Evolutionary conservation across 176 grass and related monocot genomes (phyloP).

Genomic region (Neostapfia colusana): DNA sequence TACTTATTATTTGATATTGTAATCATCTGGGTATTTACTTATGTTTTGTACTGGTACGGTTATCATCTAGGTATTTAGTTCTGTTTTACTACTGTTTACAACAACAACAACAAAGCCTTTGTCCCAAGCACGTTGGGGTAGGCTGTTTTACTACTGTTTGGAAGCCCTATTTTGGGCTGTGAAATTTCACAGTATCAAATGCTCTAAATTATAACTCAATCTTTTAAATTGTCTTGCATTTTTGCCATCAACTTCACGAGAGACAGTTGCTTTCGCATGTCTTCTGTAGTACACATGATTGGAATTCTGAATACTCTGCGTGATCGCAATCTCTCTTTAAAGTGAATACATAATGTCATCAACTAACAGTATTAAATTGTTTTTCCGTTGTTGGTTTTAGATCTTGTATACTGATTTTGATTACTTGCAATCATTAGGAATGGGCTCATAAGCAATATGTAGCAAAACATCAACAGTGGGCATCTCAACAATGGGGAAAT

Average conservation of each 20-base stretch:
- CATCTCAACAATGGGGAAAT: slow-evolving; percentile 98
- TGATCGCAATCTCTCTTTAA: background rate
- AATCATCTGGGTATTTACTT: slow-evolving; percentile 11
- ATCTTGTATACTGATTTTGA: background rate
- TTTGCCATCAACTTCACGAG: background rate
- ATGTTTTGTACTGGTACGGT: slow-evolving; percentile 9
- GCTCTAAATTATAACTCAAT: background rate
- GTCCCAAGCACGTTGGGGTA: too few species aligned
- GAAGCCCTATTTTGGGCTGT: slow-evolving; percentile 1
- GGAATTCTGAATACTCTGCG: background rate
- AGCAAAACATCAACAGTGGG: slow-evolving; percentile 97
- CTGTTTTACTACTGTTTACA: too few species aligned
- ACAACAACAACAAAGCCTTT: too few species aligned
- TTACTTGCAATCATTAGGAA: slow-evolving; percentile 52
- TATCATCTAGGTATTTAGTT: slow-evolving; percentile 7
- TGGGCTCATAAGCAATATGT: slow-evolving; percentile 95
- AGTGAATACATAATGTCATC: background rate
- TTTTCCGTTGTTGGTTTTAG: background rate
- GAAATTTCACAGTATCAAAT: slow-evolving; percentile 7
- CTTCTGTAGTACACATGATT: background rate
- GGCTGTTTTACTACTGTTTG: slow-evolving; percentile 3
- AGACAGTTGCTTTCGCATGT: slow-evolving; percentile 10
- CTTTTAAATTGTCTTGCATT: background rate
- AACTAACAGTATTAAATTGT: background rate
- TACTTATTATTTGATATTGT: slow-evolving; percentile 22